These are phyloP conservation scores for Alisma plantagoaquatica DNA, from an alignment of 106 monocot species.

Conservation along the genomic window DNA sequence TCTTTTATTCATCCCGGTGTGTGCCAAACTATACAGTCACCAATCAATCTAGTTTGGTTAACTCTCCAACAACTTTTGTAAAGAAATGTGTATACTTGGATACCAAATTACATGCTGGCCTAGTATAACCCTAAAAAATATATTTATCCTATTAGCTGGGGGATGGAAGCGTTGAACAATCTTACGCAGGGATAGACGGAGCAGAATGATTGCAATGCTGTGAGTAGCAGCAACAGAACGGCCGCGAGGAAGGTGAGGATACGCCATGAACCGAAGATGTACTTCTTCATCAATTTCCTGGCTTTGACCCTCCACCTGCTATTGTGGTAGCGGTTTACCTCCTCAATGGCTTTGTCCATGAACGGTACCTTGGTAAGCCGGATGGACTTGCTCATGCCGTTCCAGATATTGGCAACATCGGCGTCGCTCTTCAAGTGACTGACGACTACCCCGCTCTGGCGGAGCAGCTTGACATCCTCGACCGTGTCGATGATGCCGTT, in stretches of 20 bases:
- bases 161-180: constrained; percentile 11
- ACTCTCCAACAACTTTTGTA: too few relatives aligned
- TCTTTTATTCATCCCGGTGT: too few relatives aligned
- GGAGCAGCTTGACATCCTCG: constrained; percentile 37
- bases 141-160: too few relatives aligned
- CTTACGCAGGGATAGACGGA: constrained; percentile 23
- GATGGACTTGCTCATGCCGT: constrained; percentile 42
- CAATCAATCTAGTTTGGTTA: too few relatives aligned
- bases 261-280: constrained; percentile 38
- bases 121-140: too few relatives aligned
- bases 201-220: constrained; percentile 30
- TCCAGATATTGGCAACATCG: constrained; percentile 47
- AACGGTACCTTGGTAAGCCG: constrained; percentile 31
- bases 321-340: constrained; percentile 32
- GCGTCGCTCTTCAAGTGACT: constrained; percentile 50
- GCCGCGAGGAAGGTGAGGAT: constrained; percentile 29
- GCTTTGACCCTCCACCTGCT: constrained; percentile 31
- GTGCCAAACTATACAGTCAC: too few relatives aligned
- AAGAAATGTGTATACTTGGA: too few relatives aligned
- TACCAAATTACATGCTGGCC: too few relatives aligned
- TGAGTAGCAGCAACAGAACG: constrained; percentile 31
- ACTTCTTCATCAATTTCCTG: constrained; percentile 25
- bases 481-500: constrained; percentile 59
- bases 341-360: constrained; percentile 31
- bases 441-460: constrained; percentile 19